phyloP scores from a whole-genome alignment of 441 rosid species.

The Theobroma grandiflorum region DNA sequence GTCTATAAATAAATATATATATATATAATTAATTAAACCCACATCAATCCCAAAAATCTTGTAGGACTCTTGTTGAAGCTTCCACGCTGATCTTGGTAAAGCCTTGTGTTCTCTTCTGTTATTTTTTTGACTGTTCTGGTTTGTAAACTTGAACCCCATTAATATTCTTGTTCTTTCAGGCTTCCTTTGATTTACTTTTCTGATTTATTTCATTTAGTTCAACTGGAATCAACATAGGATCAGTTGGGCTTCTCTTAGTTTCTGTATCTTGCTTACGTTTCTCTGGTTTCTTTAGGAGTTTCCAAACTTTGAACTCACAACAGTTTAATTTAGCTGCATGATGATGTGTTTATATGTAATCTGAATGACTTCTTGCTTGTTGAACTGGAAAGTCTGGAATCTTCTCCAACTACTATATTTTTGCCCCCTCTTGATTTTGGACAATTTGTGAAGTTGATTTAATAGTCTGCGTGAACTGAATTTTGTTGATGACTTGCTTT shows the following conservation, averaged over 20 bases:
- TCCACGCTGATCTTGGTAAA: constrained; percentile 9
- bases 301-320: background rate
- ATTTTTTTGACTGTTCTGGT: background rate
- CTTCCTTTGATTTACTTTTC: background rate
- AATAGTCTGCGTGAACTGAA: background rate
- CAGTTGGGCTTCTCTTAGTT: constrained; percentile 1
- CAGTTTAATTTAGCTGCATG: background rate
- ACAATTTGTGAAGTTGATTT: constrained; percentile 8
- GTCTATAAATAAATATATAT: background rate
- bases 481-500: background rate
- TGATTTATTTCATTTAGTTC: background rate
- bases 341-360: constrained; percentile 11
- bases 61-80: constrained; percentile 8
- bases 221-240: constrained; percentile 1
- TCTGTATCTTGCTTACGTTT: background rate
- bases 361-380: background rate
- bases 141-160: background rate
- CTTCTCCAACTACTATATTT: background rate
- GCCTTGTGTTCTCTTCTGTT: background rate
- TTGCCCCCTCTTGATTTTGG: background rate
- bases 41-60: background rate
- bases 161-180: background rate
- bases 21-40: background rate
- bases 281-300: background rate
- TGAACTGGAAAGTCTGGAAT: constrained; percentile 10